phyloP scores from a whole-genome alignment of 2,329 filamentous ascomycete species.

The Diaporthe eres region DNA sequence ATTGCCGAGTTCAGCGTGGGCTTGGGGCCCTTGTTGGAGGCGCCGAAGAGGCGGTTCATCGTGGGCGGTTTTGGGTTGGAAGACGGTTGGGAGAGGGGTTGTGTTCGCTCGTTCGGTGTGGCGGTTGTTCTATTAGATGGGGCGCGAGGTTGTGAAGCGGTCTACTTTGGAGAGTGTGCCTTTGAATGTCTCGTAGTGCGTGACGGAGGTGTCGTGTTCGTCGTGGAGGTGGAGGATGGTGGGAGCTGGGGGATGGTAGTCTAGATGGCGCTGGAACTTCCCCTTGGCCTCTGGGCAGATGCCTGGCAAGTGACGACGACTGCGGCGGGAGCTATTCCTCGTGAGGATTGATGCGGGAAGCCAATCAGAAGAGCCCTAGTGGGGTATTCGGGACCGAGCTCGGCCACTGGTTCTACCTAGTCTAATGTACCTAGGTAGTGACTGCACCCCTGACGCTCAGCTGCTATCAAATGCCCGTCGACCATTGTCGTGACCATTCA shows the following conservation, averaged over 20 bases:
- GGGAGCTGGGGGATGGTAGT: neutral
- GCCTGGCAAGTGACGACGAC: conserved; percentile 32
- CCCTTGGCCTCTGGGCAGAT: neutral
- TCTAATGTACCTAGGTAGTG: neutral
- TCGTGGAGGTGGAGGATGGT: neutral
- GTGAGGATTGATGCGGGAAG: neutral
- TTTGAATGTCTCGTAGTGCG: neutral
- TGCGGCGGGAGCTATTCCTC: neutral
- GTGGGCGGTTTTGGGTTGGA: neutral
- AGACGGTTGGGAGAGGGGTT: neutral
- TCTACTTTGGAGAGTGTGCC: neutral
- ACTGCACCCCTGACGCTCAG: neutral
- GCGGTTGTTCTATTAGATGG: neutral
- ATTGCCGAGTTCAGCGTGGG: conserved; percentile 89
- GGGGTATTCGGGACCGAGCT: conserved; percentile 7
- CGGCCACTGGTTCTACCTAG: neutral
- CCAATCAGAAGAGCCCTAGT: neutral
- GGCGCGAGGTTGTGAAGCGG: neutral
- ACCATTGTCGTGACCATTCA: neutral
- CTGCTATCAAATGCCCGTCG: neutral
- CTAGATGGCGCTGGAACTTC: neutral
- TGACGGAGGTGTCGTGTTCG: neutral
- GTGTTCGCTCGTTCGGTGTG: neutral
- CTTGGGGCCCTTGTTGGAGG: conserved; percentile 88
- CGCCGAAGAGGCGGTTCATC: conserved; percentile 98